These are phyloP conservation scores for Lumnitzera racemosa DNA, from an alignment of 345 rosid species.

Conservation along the genomic window DNA sequence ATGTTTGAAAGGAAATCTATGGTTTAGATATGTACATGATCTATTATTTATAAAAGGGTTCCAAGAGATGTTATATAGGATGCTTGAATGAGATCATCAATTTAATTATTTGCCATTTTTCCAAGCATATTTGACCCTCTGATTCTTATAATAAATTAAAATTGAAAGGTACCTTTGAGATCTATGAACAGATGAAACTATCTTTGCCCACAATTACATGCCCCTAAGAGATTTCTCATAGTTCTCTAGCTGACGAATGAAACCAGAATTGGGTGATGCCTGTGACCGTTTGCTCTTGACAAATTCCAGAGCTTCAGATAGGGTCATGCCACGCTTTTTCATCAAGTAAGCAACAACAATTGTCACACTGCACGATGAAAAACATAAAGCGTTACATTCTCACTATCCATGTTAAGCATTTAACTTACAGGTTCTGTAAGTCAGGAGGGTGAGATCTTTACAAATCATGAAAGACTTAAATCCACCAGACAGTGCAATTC, in stretches of 20 bases:
- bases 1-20: no score
- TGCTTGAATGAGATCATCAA: no score
- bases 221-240: conserved; percentile 44
- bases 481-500: no score
- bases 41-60: no score
- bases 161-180: no score
- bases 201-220: conserved; percentile 2
- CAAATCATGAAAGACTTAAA: no score
- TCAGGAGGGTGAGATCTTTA: no score
- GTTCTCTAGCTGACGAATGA: conserved; percentile 37
- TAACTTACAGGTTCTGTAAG: background rate
- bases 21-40: no score
- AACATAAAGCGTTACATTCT: background rate
- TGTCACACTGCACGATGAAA: conserved; percentile 24
- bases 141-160: no score
- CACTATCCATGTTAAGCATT: background rate
- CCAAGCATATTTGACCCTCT: no score
- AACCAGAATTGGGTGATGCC: conserved; percentile 54
- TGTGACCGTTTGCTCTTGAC: conserved; percentile 27
- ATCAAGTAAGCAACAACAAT: conserved; percentile 31
- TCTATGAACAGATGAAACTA: background rate
- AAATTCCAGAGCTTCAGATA: conserved; percentile 29
- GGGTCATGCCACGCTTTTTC: conserved; percentile 28
- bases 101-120: no score
- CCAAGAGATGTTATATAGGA: no score